Percentiles rank a stretch among this genome's conserved stretches.
Evolutionary conservation across 176 grass and related monocot genomes (phyloP).

Genomic region (Hyparrhenia diplandra): DNA sequence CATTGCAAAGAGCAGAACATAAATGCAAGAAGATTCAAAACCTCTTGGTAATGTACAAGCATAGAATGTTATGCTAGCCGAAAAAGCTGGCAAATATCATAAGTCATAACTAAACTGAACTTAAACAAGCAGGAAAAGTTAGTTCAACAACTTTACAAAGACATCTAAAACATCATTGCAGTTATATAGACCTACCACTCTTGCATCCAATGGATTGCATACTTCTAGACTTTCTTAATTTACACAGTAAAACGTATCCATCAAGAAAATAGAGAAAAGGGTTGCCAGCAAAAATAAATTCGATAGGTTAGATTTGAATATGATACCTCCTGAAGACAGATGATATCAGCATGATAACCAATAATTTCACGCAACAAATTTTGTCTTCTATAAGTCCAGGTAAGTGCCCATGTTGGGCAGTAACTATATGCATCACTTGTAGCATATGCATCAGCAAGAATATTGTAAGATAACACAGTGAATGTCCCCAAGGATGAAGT

Average conservation of each 20-base stretch:
- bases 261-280: neutral
- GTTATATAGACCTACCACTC: neutral
- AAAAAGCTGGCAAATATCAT: neutral
- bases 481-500: conserved; percentile 72
- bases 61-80: neutral
- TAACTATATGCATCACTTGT: conserved; percentile 86
- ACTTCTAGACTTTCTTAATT: conserved; percentile 7
- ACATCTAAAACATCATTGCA: neutral
- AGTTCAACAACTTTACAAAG: neutral
- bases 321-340: conserved; percentile 99
- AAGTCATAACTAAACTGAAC: neutral
- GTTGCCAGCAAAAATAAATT: conserved; percentile 6
- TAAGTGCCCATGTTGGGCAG: conserved; percentile 97
- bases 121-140: neutral
- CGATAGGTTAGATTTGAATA: neutral
- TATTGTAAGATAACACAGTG: conserved; percentile 95
- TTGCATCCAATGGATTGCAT: neutral
- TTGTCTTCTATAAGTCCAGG: conserved; percentile 94
- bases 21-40: conserved; percentile 20
- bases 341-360: conserved; percentile 96
- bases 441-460: conserved; percentile 94
- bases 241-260: conserved; percentile 12
- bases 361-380: conserved; percentile 98
- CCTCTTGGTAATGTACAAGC: neutral
- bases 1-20: conserved; percentile 8